A percentile compares a stretch with the other conserved stretches of the same genome.
Evolutionary conservation across 805 yeast species (phyloP).

Genomic region (Yamadazyma kitorensis): DNA sequence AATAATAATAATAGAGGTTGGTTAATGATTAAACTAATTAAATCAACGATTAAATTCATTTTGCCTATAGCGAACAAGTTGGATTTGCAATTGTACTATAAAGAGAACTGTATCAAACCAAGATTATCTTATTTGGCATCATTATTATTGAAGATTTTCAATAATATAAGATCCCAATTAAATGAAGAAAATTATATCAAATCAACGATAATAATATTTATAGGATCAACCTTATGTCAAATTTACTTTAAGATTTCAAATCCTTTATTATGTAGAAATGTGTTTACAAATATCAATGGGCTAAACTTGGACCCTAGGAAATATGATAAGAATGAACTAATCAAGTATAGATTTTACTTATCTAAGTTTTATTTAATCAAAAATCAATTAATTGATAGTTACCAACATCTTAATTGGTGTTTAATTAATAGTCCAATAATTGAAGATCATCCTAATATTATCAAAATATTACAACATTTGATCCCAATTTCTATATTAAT

Average conservation of each 20-base stretch:
- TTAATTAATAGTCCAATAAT: conserved; percentile 34
- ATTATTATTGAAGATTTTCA: conserved; percentile 55
- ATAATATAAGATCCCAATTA: conserved; percentile 51
- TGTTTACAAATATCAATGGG: conserved; percentile 58
- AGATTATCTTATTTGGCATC: conserved; percentile 51
- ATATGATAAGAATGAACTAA: conserved; percentile 43
- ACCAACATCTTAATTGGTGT: conserved; percentile 55
- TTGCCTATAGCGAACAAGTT: conserved; percentile 45
- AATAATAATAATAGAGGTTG: conserved; percentile 40
- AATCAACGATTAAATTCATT: conserved; percentile 33
- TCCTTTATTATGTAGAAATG: conserved; percentile 59
- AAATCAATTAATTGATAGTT: conserved; percentile 46
- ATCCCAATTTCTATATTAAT: conserved; percentile 52
- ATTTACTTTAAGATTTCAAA: conserved; percentile 54
- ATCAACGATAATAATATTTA: conserved; percentile 43
- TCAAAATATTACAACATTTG: conserved; percentile 44
- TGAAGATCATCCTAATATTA: conserved; percentile 31
- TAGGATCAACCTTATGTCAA: conserved; percentile 54
- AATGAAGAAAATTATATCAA: conserved; percentile 39
- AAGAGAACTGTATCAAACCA: conserved; percentile 41
- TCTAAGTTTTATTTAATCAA: conserved; percentile 56
- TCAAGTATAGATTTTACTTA: conserved; percentile 52
- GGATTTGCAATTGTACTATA: conserved; percentile 39
- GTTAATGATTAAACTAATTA: conserved; percentile 32
- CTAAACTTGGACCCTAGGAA: conserved; percentile 40